Evolutionary conservation across 2,329 filamentous ascomycete species (phyloP).

Genomic region (Geosmithia flava): DNA sequence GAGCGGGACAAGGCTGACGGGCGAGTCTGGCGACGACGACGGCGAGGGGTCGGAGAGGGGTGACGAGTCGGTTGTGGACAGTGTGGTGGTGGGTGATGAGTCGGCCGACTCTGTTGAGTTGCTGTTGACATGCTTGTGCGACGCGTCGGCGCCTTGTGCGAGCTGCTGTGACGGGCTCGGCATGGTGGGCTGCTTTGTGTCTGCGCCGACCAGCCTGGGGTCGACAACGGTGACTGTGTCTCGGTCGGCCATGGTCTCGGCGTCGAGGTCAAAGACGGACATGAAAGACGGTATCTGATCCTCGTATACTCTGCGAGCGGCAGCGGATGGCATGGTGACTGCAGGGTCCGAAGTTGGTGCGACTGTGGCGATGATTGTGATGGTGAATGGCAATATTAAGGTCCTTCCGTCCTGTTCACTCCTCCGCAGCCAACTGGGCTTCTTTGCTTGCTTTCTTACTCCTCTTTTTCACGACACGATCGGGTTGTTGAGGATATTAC

Average conservation of each 20-base stretch:
- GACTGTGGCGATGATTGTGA: background rate
- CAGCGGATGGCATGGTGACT: constrained; percentile 44
- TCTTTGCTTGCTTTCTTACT: too few relatives aligned
- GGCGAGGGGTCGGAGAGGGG: constrained; percentile 84
- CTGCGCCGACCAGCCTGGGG: constrained; percentile 37
- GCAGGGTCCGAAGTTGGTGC: background rate
- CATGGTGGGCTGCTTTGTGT: constrained; percentile 22
- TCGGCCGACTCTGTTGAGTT: constrained; percentile 82
- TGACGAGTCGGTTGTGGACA: constrained; percentile 85
- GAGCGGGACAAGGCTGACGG: constrained; percentile 59
- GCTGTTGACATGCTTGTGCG: constrained; percentile 56
- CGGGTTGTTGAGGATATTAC: background rate
- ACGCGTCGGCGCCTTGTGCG: constrained; percentile 27
- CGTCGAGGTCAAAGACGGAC: constrained; percentile 60
- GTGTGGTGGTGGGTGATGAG: constrained; percentile 87
- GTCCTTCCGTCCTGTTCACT: background rate
- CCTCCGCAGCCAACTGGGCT: background rate
- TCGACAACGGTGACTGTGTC: constrained; percentile 42
- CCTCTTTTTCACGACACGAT: too few relatives aligned
- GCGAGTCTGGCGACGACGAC: constrained; percentile 85
- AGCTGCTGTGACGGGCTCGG: constrained; percentile 22
- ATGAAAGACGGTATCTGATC: constrained; percentile 65
- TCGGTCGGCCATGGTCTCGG: constrained; percentile 38
- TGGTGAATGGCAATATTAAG: background rate
- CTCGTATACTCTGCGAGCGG: constrained; percentile 49